Evolutionary conservation across 257 asterid genomes (phyloP).

Genomic region (Gentiana straminea): DNA sequence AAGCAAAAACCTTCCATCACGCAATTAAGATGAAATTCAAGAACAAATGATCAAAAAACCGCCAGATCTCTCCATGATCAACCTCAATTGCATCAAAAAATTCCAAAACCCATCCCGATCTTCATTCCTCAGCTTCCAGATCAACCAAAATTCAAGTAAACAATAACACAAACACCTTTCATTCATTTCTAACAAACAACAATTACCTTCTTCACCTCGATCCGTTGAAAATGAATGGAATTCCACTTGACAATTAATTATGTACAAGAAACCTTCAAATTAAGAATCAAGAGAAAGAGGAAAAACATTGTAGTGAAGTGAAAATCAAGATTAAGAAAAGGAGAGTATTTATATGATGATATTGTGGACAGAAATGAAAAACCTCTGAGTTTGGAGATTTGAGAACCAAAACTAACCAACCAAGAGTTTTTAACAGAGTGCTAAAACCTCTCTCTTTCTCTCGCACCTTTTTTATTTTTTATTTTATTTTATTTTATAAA

Average conservation of each 20-base stretch:
- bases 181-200: background rate
- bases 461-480: background rate
- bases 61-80: constrained; percentile 18
- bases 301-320: constrained; percentile 6
- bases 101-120: background rate
- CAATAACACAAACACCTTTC: background rate
- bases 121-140: background rate
- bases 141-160: background rate
- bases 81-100: constrained; percentile 5
- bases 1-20: background rate
- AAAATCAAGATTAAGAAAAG: constrained; percentile 2
- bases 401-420: constrained; percentile 14
- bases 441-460: constrained; percentile 20
- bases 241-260: background rate
- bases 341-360: constrained; percentile 4
- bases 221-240: constrained; percentile 3
- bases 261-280: background rate
- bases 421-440: constrained; percentile 22
- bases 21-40: constrained; percentile 2
- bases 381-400: constrained; percentile 11
- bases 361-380: constrained; percentile 13
- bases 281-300: background rate
- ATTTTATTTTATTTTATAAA: background rate
- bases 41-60: constrained; percentile 1
- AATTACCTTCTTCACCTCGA: background rate